These are phyloP conservation scores for Hyaloscypha hepaticicola DNA, from an alignment of 495 filamentous ascomycete genomes.

Conservation along the genomic window DNA sequence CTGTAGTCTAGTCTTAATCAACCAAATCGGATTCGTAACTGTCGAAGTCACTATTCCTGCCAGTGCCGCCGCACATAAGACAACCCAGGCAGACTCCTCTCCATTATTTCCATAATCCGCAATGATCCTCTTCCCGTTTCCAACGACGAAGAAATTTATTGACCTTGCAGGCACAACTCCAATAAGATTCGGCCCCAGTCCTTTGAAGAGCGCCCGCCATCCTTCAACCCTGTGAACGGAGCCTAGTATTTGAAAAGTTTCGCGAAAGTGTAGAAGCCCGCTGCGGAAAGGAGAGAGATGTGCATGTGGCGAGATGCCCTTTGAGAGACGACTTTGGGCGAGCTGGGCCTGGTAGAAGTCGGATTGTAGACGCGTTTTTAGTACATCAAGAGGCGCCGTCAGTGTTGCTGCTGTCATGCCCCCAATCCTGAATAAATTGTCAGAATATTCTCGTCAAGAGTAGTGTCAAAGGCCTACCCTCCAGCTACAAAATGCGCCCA, in stretches of 20 bases:
- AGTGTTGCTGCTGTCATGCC: slow-evolving; percentile 86
- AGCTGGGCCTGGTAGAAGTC: slow-evolving; percentile 82
- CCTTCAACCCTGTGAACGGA: slow-evolving; percentile 77
- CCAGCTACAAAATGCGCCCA: slow-evolving; percentile 89
- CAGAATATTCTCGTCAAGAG: slow-evolving; percentile 18
- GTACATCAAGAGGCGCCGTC: slow-evolving; percentile 84
- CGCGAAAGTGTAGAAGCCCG: slow-evolving; percentile 61
- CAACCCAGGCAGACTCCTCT: slow-evolving; percentile 66
- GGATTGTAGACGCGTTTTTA: slow-evolving; percentile 87
- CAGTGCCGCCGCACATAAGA: slow-evolving; percentile 67
- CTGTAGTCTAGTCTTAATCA: slow-evolving; percentile 86
- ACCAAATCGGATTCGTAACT: slow-evolving; percentile 90
- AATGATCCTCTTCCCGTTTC: slow-evolving; percentile 79
- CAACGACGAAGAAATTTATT: slow-evolving; percentile 88
- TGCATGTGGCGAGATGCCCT: slow-evolving; percentile 36
- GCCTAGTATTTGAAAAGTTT: slow-evolving; percentile 78
- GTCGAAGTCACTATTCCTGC: slow-evolving; percentile 81
- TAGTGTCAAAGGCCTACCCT: slow-evolving; percentile 55
- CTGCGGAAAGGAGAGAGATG: slow-evolving; percentile 47
- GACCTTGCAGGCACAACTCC: slow-evolving; percentile 83
- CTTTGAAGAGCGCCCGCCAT: slow-evolving; percentile 83
- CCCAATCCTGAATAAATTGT: slow-evolving; percentile 56
- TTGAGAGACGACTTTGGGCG: slow-evolving; percentile 41
- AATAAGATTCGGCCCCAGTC: slow-evolving; percentile 81
- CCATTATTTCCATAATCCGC: slow-evolving; percentile 63